Base-by-base conservation (phyloP, 208 protist species). In the Crithidia mellificae region DNA sequence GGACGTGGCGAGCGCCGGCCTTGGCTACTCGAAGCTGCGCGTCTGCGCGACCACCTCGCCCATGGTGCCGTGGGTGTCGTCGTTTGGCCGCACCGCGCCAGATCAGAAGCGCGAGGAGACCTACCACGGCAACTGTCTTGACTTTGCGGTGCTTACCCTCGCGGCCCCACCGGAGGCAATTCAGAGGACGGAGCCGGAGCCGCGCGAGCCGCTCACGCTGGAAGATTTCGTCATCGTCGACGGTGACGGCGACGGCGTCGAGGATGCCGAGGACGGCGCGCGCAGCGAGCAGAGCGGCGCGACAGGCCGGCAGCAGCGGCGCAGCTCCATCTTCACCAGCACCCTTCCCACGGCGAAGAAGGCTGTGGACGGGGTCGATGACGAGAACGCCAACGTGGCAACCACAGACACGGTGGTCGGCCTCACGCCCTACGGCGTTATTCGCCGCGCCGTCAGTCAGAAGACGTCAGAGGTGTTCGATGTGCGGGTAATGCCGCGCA, bases 381-480 rank as follows among this genome's bases (percentile, higher is more conserved):
- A 63, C 14, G 63, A 57, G 9, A 43, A 15, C 36, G 50, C 41
- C 6, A 34, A 8, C n/a, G 49, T 53, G 24, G 25, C 44, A 19
- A 72, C 56, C 24, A 38, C 61, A 14, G 76, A 83, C 62, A 84
- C 83, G 15, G 73, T 84, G 4, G 84, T 92, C 9, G 83, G 81
- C 2, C 61, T 85, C 46, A 87, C 79, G 30, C 51, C 80, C 9
- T 93, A 89, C 63, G 87, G 90, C 36, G 78, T 83, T 12, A 77
- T 95, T n/a, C 78, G 83, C 20, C 82, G 90, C 24, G 87, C 78
- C 1, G 74, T 93, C 34, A 83, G 78, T 57, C 74, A 86, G 62
- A 79, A 69, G 38, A 92, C 80, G n/a, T 70, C 56, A 14, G 80
- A 92, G 73, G 74, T 93, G 46, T 95, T 90, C 72, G 90, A 95